Conservation (phyloP, 2,329 filamentous ascomycete genomes). For the Aspergillus pseudoglaucus region DNA sequence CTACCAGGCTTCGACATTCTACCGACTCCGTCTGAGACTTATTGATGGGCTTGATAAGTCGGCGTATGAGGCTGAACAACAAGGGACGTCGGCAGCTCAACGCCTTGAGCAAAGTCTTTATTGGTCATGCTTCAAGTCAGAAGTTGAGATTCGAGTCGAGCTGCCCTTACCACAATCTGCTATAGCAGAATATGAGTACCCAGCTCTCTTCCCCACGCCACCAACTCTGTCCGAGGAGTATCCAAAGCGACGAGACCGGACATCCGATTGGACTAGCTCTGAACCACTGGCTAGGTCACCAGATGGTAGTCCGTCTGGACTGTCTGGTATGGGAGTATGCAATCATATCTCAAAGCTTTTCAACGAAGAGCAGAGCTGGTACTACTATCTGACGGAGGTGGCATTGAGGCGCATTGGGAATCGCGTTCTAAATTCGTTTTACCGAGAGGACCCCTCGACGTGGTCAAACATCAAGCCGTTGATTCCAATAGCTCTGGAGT, state of each 20-base stretch:
- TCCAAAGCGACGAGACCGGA: neutral
- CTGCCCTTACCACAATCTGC: conserved; percentile 33
- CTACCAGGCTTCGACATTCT: conserved; percentile 24
- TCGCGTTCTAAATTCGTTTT: conserved; percentile 33
- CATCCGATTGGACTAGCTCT: neutral
- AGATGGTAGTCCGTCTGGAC: neutral
- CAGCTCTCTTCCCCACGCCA: conserved; percentile 25
- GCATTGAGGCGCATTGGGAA: conserved; percentile 39
- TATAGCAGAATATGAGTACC: conserved; percentile 30
- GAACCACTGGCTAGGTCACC: neutral
- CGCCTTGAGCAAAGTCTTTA: conserved; percentile 37
- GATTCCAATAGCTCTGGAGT: conserved; percentile 21
- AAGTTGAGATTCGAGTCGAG: conserved; percentile 37
- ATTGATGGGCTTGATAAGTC: conserved; percentile 10
- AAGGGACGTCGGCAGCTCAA: conserved; percentile 11
- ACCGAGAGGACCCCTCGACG: conserved; percentile 8
- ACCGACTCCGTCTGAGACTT: conserved; percentile 29
- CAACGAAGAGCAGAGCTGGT: conserved; percentile 36
- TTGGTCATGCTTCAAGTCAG: conserved; percentile 42
- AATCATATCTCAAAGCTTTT: conserved; percentile 9
- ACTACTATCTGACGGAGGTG: conserved; percentile 42
- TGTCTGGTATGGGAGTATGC: neutral
- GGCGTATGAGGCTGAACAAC: conserved; percentile 4
- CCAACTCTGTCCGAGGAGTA: conserved; percentile 15
- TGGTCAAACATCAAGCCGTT: conserved; percentile 21